Evolutionary conservation across 345 rosid genomes (phyloP), one percentile per base, ranked within the genome.

Genomic region (Conringia planisiliqua): DNA sequence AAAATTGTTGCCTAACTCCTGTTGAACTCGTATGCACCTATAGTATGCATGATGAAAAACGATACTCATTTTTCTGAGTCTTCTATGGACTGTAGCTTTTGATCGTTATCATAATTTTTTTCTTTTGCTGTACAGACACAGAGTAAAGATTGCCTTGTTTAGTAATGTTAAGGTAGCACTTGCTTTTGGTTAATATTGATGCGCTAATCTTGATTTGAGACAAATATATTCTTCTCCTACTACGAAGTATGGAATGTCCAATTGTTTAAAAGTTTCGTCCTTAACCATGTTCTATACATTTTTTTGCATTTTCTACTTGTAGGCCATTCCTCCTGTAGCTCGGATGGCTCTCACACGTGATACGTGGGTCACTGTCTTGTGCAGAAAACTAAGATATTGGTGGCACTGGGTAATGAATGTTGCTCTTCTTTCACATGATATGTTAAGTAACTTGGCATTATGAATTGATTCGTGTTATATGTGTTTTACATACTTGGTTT

Each of bases 281-380:
- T 32, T 32, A 1, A 32, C 35, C 35, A 6, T 6, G 35, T 32
- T 32, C 35, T 32, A 32, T 32, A 32, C 35, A 6, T 32, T 32
- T 30, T 22, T 32, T 32, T 6, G 35, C 35, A 0, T 57, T 3
- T 72, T 44, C 46, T 11, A 4, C 20, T 63, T 78, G 64, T 70
- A 92, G 97, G 92, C 89, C 54, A 88, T 92, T 59, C 96, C 97
- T 82, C 97, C 97, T 18, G 54, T 89, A 71, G 83, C 92, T 38
- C 83, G 98, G 69, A 85, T 86, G 91, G 91, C 96, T 68, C 97
- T 91, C 48, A 93, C 95, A 57, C 97, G 86, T 10, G 97, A 88
- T 85, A 91, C 96, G 30, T 93, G 98, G 98, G 74, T 93, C 76
- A 93, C 98, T 40, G 93, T 91, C 66, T 84, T 93, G 78, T 91